Evolutionary conservation across 306 rosid genomes (phyloP).

Genomic region (Urtica urens): DNA sequence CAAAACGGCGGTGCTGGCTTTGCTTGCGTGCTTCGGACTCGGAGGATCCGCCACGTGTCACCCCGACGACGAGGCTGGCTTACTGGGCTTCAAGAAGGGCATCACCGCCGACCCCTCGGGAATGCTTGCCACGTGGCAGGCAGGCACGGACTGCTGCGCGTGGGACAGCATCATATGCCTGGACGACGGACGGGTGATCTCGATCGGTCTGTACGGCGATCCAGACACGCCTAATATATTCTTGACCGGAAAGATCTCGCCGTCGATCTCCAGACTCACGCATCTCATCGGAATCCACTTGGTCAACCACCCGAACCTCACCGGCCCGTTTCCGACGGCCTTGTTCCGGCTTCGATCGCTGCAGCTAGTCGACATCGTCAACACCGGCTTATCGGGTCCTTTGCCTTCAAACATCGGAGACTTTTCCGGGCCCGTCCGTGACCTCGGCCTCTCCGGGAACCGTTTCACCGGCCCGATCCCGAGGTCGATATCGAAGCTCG

Average conservation of each 20-base stretch:
- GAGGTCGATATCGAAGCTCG: slow-evolving; percentile 41
- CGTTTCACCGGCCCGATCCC: slow-evolving; percentile 59
- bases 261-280: slow-evolving; percentile 44
- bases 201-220: slow-evolving; percentile 23
- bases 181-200: slow-evolving; percentile 36
- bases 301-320: slow-evolving; percentile 30
- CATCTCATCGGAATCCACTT: slow-evolving; percentile 46
- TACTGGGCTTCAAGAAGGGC: slow-evolving; percentile 53
- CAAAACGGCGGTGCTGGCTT: slow-evolving; percentile 2
- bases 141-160: slow-evolving; percentile 48
- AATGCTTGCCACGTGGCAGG: slow-evolving; percentile 42
- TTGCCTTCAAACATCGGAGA: slow-evolving; percentile 38
- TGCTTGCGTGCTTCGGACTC: slow-evolving; percentile 9
- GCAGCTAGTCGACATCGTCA: slow-evolving; percentile 37
- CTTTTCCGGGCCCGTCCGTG: slow-evolving; percentile 13
- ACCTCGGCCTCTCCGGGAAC: slow-evolving; percentile 39
- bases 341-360: slow-evolving; percentile 34
- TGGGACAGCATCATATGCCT: slow-evolving; percentile 45
- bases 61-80: slow-evolving; percentile 44
- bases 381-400: slow-evolving; percentile 52
- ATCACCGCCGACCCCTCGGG: slow-evolving; percentile 65
- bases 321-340: slow-evolving; percentile 50
- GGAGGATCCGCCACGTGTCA: slow-evolving; percentile 55
- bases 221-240: slow-evolving; percentile 16
- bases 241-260: slow-evolving; percentile 51